Base-by-base conservation (phyloP, 306 rosid genomes). In the Prunus kanzakura region DNA sequence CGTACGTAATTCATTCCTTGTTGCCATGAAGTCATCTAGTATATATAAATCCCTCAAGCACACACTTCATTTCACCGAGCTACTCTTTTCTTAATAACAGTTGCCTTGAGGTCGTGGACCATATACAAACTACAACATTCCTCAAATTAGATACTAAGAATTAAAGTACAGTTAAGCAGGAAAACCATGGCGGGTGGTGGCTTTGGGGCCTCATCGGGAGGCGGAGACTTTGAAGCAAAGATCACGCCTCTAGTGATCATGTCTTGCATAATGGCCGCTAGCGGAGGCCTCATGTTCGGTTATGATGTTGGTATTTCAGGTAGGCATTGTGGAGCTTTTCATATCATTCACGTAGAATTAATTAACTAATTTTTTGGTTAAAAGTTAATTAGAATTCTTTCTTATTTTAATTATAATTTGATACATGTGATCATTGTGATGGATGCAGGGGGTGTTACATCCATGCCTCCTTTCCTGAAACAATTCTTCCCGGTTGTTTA, bases 401-500 rank as follows among this genome's bases (percentile, higher is more conserved):
- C 2, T 11, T 51, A 29, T 45, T 43, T 18, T 22, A 41, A 43
- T 56, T 22, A 25, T 25, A 5, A 85, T 50, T 46, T 27, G 75
- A 30, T 12, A 18, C 12, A 3, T 32, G 50, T 38, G 11, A 12
- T 22, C 11, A 29, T 15, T 3, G 41, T 35, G 41, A 35, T 35
- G 41, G 16, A 63, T 43, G 11, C 65, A 91, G 94, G 97, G 22
- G 97, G 97, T 0, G 90, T 91, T 73, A 87, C 87, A 22, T 79
- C 92, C 0, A 91, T 91, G 97, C 68, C 73, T 3, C 8, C 69
- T 0, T 91, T 91, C 70, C 67, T 88, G 75, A 50, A 79, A 38
- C 76, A 91, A 63, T 91, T 91, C 66, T 89, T 91, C 75, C 91
- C 92, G 3, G 84, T 22, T 35, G 90, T 86, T 13, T 79, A 82